A percentile compares a stretch with the other conserved stretches of the same genome.
phyloP scores from a whole-genome alignment of 1,284 basidiomycete species.

The Ceratorhiza oryzae-sativae region DNA sequence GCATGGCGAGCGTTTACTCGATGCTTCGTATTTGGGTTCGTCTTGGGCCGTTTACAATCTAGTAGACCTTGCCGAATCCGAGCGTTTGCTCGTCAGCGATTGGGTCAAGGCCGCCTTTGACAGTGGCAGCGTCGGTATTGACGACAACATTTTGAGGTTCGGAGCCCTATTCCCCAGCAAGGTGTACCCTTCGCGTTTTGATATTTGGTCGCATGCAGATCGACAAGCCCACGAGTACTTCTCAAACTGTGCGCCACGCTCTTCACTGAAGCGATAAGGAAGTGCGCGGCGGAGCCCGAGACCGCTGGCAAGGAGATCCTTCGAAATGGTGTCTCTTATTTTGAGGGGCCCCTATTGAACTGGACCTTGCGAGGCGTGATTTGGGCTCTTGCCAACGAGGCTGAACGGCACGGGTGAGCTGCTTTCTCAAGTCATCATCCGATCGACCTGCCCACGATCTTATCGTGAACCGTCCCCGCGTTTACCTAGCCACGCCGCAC shows the following conservation, averaged over 20 bases:
- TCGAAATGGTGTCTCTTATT: conserved; percentile 77
- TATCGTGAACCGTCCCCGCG: background rate
- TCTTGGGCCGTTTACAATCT: conserved; percentile 51
- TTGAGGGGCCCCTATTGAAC: conserved; percentile 70
- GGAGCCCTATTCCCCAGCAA: conserved; percentile 14
- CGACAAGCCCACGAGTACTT: conserved; percentile 70
- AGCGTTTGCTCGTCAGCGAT: conserved; percentile 58
- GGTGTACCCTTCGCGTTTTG: background rate
- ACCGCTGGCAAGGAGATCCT: conserved; percentile 63
- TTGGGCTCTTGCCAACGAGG: conserved; percentile 65
- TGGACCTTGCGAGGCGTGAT: conserved; percentile 81
- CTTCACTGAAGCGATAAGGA: conserved; percentile 66
- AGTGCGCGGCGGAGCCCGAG: conserved; percentile 60
- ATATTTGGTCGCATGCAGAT: conserved; percentile 53
- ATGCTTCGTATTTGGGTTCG: conserved; percentile 54
- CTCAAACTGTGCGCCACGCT: conserved; percentile 70
- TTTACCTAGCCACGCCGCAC: conserved; percentile 48
- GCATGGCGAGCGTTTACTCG: conserved; percentile 57
- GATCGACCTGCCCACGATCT: conserved; percentile 47
- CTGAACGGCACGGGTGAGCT: conserved; percentile 64
- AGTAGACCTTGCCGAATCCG: conserved; percentile 59
- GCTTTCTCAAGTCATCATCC: conserved; percentile 45
- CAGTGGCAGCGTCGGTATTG: conserved; percentile 77
- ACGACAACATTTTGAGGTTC: conserved; percentile 77
- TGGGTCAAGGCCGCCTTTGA: conserved; percentile 83